These are phyloP conservation scores for Solanum infundibuliforme DNA, from an alignment of 257 asterid species.

Conservation along the genomic window DNA sequence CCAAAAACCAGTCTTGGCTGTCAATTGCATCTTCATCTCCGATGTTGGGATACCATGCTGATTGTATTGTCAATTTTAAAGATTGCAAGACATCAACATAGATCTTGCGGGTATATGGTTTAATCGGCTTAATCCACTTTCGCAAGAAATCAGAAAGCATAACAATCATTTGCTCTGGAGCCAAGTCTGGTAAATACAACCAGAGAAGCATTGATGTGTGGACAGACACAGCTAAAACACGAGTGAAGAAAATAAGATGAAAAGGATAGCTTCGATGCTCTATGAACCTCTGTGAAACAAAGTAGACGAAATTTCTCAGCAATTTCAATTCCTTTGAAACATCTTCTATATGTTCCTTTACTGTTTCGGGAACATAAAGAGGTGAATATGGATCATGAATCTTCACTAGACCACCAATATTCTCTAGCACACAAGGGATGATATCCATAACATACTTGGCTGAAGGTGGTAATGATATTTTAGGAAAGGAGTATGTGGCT, in stretches of 20 bases:
- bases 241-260: not conserved
- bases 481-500: too few relatives aligned
- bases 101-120: not conserved
- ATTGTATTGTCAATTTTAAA: not conserved
- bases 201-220: too few relatives aligned
- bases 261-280: not conserved
- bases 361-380: not conserved
- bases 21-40: not conserved
- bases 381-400: not conserved
- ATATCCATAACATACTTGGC: not conserved
- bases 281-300: not conserved
- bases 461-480: not conserved
- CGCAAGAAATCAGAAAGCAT: not conserved
- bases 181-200: too few relatives aligned
- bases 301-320: too few relatives aligned
- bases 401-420: not conserved
- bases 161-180: too few relatives aligned
- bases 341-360: not conserved
- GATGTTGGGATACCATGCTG: not conserved
- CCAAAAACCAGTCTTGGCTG: too few relatives aligned
- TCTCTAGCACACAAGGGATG: not conserved
- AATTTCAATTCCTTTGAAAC: not conserved
- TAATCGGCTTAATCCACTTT: not conserved
- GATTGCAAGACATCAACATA: not conserved
- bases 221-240: too few relatives aligned